phyloP scores from a whole-genome alignment of 768 basidiomycete genomes.

The Lentinula sp. region DNA sequence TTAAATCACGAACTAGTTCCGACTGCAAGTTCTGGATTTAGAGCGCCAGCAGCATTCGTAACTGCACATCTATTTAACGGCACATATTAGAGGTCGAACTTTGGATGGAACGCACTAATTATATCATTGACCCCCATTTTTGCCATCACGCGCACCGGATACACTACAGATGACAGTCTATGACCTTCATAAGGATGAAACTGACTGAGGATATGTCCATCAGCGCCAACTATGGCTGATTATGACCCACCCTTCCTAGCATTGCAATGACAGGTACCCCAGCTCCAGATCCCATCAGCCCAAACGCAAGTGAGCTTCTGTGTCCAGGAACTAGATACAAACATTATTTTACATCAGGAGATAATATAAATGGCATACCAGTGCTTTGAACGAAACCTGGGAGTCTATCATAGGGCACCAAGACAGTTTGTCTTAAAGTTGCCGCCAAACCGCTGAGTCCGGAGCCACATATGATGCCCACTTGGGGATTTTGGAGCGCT shows the following conservation, averaged over 20 bases:
- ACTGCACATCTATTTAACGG: conserved; percentile 35
- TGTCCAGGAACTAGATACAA: conserved; percentile 65
- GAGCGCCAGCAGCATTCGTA: conserved; percentile 83
- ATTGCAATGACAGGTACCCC: conserved; percentile 84
- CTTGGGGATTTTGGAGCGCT: conserved; percentile 46
- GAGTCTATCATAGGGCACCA: conserved; percentile 61
- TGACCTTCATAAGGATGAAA: conserved; percentile 89
- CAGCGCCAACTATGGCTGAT: background rate
- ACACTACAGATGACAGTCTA: conserved; percentile 58
- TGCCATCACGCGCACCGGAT: conserved; percentile 77
- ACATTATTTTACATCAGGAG: background rate
- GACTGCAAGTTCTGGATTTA: conserved; percentile 67
- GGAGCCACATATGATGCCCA: conserved; percentile 86
- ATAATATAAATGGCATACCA: conserved; percentile 33
- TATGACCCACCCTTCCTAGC: conserved; percentile 67
- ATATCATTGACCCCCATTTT: conserved; percentile 68
- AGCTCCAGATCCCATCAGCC: conserved; percentile 54
- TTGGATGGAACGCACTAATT: conserved; percentile 51
- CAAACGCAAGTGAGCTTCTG: conserved; percentile 76
- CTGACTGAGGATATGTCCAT: conserved; percentile 27
- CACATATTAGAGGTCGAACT: background rate
- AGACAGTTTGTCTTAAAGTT: conserved; percentile 47
- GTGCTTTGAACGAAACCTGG: conserved; percentile 76
- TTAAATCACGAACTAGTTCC: conserved; percentile 62
- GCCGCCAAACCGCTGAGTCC: conserved; percentile 74